phyloP scores from a whole-genome alignment of 2,329 filamentous ascomycete species.

The Raffaelea deltoideospora region DNA sequence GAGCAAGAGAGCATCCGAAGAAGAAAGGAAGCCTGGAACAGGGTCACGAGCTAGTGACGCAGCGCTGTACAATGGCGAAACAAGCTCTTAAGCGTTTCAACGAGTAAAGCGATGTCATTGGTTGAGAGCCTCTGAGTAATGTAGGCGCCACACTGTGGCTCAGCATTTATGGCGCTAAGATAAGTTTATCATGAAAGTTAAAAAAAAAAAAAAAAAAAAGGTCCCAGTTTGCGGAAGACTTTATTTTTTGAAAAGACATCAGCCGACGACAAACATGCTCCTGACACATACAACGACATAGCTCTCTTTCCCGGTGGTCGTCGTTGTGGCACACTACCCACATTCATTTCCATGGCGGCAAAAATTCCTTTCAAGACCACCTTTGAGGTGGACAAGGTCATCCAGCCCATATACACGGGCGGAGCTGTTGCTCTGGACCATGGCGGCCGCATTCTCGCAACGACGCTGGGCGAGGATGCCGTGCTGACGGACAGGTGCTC shows the following conservation, averaged over 20 bases:
- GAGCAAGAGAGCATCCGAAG: neutral
- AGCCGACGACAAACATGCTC: no score
- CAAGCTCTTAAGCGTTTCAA: no score
- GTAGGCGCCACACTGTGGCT: conserved; percentile 3
- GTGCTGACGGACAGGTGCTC: conserved; percentile 73
- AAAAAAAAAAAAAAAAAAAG: conserved; percentile 10
- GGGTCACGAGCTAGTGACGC: no score
- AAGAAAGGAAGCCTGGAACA: neutral
- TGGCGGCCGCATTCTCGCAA: conserved; percentile 68
- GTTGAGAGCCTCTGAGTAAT: neutral
- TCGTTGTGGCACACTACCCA: neutral
- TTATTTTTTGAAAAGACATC: no score
- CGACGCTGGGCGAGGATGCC: conserved; percentile 82
- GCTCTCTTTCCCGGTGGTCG: no score
- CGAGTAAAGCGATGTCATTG: no score
- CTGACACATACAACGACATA: no score
- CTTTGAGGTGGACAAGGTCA: conserved; percentile 68
- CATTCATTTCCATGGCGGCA: conserved; percentile 35
- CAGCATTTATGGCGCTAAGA: conserved; percentile 18
- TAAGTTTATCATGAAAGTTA: conserved; percentile 20
- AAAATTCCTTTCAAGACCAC: conserved; percentile 65
- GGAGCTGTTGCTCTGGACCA: conserved; percentile 74
- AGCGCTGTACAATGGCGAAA: no score
- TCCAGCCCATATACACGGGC: conserved; percentile 88
- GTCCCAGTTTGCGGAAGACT: no score